These are phyloP conservation scores for Cornus kousa DNA, from an alignment of 148 eudicot species.

Conservation along the genomic window DNA sequence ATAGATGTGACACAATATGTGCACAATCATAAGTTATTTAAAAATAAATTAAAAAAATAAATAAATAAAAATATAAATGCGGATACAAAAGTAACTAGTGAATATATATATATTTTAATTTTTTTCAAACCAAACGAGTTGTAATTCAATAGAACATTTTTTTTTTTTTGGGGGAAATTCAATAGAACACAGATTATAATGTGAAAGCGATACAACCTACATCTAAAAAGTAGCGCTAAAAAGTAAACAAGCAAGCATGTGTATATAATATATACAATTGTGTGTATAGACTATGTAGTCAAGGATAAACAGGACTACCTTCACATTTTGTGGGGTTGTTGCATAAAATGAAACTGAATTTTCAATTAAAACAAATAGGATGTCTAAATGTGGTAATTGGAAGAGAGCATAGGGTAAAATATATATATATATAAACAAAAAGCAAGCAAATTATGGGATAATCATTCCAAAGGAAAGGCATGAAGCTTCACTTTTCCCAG, in stretches of 20 bases:
- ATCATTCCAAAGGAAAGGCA: conserved; percentile 72
- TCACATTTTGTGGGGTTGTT: conserved; percentile 17
- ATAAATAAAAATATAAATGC: too few relatives aligned
- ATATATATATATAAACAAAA: conserved; percentile 14
- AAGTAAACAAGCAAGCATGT: too few relatives aligned
- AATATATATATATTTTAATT: too few relatives aligned
- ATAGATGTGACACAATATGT: too few relatives aligned
- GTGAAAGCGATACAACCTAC: not conserved
- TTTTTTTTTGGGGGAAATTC: too few relatives aligned
- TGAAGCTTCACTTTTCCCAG: conserved; percentile 50
- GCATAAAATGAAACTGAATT: conserved; percentile 5
- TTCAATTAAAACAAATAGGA: not conserved
- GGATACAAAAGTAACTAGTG: too few relatives aligned
- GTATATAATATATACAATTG: too few relatives aligned
- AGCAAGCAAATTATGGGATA: conserved; percentile 54
- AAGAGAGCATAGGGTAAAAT: conserved; percentile 1
- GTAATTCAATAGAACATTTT: too few relatives aligned
- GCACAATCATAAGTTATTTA: too few relatives aligned
- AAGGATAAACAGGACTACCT: not conserved
- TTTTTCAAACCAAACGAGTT: too few relatives aligned
- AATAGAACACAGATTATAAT: not conserved
- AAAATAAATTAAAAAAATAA: too few relatives aligned
- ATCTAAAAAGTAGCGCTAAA: too few relatives aligned
- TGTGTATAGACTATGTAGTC: not conserved
- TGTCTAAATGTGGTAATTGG: conserved; percentile 10